phyloP scores from a whole-genome alignment of 305 asterid species.

The Rubia peregrina region DNA sequence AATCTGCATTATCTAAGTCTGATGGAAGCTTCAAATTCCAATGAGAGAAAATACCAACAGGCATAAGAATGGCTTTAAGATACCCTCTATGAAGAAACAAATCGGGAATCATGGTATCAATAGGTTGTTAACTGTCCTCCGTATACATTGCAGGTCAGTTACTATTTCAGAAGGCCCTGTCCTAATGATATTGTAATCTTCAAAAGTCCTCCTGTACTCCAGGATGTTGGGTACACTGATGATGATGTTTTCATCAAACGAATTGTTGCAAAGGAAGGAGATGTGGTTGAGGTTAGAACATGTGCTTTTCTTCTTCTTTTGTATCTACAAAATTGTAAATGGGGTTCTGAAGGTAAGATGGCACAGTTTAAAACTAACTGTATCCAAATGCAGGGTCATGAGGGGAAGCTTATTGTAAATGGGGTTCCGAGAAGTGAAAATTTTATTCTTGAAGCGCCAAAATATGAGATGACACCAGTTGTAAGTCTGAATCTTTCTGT shows the following conservation, averaged over 20 bases:
- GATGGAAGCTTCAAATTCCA: background rate
- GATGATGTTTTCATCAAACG: conserved; percentile 94
- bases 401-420: conserved; percentile 84
- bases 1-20: background rate
- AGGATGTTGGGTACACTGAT: conserved; percentile 93
- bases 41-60: background rate
- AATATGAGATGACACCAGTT: conserved; percentile 74
- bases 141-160: conserved; percentile 56
- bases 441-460: conserved; percentile 71
- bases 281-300: conserved; percentile 74
- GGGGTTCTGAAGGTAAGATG: background rate
- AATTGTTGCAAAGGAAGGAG: conserved; percentile 90
- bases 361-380: background rate
- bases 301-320: background rate
- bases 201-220: conserved; percentile 95
- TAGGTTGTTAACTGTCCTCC: background rate
- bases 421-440: conserved; percentile 76
- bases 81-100: background rate
- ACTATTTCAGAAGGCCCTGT: conserved; percentile 89
- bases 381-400: conserved; percentile 62
- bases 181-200: conserved; percentile 86
- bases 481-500: conserved; percentile 36
- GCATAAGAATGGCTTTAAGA: background rate
- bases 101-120: background rate
- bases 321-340: background rate